Base-by-base conservation (phyloP, 2,329 filamentous ascomycete species). In the Penicillium janthinellum region DNA sequence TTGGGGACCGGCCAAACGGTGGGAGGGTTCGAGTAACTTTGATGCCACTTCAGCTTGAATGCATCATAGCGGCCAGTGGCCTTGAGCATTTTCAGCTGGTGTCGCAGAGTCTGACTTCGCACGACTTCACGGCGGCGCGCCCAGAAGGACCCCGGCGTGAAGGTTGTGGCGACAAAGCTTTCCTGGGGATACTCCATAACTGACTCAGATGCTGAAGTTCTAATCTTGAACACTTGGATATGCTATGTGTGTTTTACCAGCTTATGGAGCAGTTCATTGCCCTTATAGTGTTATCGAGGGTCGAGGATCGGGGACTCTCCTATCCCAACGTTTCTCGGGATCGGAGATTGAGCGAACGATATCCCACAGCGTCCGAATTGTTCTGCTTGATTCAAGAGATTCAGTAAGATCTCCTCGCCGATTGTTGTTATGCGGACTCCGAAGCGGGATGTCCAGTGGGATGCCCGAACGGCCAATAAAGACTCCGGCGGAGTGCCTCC, bases 31-130 rank as follows among this genome's bases (percentile, higher is more conserved):
- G 77, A 77, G 67, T 87, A 87, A 1, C 76, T 76, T 0, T 81
- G 76, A 63, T 87, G 82, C 83, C 83, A 86, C 70, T 82, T 61
- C 17, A 88, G 71, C 64, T 82, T 82, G 73, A 88, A 88, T 47
- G 82, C 84, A 64, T 85, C 80, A 62, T 85, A 86, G 28, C 82
- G 79, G 1, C 85, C 84, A 2, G 84, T 86, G 12, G 77, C 75
- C 60, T 81, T 82, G 8, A 87, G 73, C 51, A 84, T 78, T 20
- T 80, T 70, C 20, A 87, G 78, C 69, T 87, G 84, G 37, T 83
- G 80, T 8, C 76, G 73, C 3, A 84, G 67, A 0, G 83, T 85
- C 41, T 72, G 76, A 4, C 64, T 72, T 75, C 81, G 66, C 56
- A 79, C 74, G 56, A 77, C 71, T 71, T 76, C 55, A 59, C 82